Base-by-base conservation (phyloP, 805 yeast genomes). In the Jamesozyma spencerorum region DNA sequence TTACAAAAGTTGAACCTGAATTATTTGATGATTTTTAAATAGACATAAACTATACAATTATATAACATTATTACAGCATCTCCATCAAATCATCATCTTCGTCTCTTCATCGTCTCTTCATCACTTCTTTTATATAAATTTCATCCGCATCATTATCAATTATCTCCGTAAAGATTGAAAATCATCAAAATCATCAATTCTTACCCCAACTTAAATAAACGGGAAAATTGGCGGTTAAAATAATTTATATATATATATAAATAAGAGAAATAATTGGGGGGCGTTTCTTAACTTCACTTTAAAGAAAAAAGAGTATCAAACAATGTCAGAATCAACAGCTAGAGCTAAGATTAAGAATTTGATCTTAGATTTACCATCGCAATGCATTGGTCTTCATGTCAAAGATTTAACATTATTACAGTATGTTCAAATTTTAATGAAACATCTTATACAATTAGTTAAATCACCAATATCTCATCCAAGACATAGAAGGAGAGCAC, bases 1-100 rank as follows among this genome's bases (percentile, higher is more conserved):
- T 81, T 37, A 53, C 62, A 4, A 41, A 46, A 1, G 41, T 58
- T 18, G 62, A 58, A 36, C 50, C 50, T 1, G 55, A 50, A 31
- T 31, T 59, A 17, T 47, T 55, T 7, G 47, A 43, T 5, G 62
- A 53, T 36, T 43, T 58, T 13, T 24, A 37, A n/a, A 19, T 4
- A 19, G 10, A 7, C 26, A 7, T 22, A n/a, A n/a, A n/a, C n/a
- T n/a, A n/a, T n/a, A n/a, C n/a, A n/a, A n/a, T n/a, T n/a, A n/a
- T n/a, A n/a, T n/a, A n/a, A n/a, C n/a, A n/a, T n/a, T n/a, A n/a
- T n/a, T n/a, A n/a, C n/a, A n/a, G n/a, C n/a, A n/a, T n/a, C n/a
- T n/a, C n/a, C n/a, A n/a, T n/a, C n/a, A n/a, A n/a, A n/a, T n/a
- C n/a, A n/a, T n/a, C n/a, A n/a, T n/a, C n/a, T n/a, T n/a, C n/a